phyloP scores from a whole-genome alignment of 2,329 filamentous ascomycete species.

The Fusarium palustre region DNA sequence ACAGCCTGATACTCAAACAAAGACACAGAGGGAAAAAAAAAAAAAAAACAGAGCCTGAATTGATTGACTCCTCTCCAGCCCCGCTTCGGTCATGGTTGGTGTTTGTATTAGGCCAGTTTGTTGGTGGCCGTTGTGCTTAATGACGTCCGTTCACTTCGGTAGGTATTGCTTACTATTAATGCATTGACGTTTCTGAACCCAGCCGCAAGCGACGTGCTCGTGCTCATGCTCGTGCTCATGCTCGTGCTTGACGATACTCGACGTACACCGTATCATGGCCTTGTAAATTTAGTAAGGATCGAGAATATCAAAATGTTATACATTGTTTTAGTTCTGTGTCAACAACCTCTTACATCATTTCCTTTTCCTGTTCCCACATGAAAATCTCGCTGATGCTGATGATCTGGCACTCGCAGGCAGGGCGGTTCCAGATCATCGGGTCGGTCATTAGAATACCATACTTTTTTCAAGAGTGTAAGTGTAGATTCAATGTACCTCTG shows the following conservation, averaged over 20 bases:
- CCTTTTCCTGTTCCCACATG: constrained; percentile 24
- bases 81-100: constrained; percentile 14
- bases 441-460: constrained; percentile 30
- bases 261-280: constrained; percentile 1
- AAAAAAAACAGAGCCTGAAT: not conserved
- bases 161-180: not conserved
- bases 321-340: not conserved
- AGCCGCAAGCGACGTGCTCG: not conserved
- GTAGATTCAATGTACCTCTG: not conserved
- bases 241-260: not conserved
- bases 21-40: no score
- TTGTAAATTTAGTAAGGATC: not conserved
- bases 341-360: constrained; percentile 3
- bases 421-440: constrained; percentile 48
- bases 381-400: constrained; percentile 42
- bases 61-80: constrained; percentile 6
- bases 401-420: constrained; percentile 42
- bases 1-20: constrained; percentile 12
- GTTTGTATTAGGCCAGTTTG: constrained; percentile 3
- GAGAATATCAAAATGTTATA: not conserved
- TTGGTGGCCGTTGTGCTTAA: constrained; percentile 15
- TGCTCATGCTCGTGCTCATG: not conserved
- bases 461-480: not conserved
- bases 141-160: constrained; percentile 23
- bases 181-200: constrained; percentile 23